A percentile compares a stretch with the other conserved stretches of the same genome.
These are phyloP conservation scores for Alternaria conjuncta DNA, from an alignment of 2,329 filamentous ascomycete species.

Conservation along the genomic window DNA sequence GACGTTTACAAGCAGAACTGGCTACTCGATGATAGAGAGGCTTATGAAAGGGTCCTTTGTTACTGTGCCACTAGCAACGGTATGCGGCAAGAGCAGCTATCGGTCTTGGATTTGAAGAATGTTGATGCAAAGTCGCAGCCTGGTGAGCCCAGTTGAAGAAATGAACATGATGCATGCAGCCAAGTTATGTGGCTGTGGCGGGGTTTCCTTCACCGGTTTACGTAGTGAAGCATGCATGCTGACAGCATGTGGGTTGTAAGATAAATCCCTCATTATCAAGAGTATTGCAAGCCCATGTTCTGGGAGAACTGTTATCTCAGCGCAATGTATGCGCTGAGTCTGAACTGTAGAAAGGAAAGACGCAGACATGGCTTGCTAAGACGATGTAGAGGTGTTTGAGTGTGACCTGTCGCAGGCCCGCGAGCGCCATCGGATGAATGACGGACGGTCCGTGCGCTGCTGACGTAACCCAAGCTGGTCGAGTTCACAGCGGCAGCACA, in stretches of 20 bases:
- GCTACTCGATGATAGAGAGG: background rate
- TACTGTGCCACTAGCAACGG: background rate
- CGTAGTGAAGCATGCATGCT: background rate
- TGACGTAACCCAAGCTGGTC: conserved; percentile 16
- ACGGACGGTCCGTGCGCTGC: too few species aligned
- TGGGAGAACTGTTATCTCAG: fast-evolving
- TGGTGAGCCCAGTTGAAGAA: background rate
- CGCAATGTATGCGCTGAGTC: too few species aligned
- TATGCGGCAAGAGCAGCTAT: background rate
- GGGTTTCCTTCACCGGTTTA: background rate
- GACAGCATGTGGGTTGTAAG: background rate
- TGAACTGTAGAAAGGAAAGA: background rate
- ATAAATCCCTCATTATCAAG: background rate
- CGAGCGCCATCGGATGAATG: too few species aligned
- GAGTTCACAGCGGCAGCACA: conserved; percentile 13
- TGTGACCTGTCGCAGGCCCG: too few species aligned
- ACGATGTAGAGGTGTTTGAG: background rate
- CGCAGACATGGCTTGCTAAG: background rate
- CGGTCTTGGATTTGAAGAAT: background rate
- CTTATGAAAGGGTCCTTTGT: background rate
- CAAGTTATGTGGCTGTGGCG: background rate
- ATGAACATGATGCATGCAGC: background rate
- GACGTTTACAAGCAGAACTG: too few species aligned
- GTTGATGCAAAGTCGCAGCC: background rate
- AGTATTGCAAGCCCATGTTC: background rate